Evolutionary conservation across 306 rosid genomes (phyloP), one percentile per base, ranked within the genome.

Genomic region (Dryas octopetala): DNA sequence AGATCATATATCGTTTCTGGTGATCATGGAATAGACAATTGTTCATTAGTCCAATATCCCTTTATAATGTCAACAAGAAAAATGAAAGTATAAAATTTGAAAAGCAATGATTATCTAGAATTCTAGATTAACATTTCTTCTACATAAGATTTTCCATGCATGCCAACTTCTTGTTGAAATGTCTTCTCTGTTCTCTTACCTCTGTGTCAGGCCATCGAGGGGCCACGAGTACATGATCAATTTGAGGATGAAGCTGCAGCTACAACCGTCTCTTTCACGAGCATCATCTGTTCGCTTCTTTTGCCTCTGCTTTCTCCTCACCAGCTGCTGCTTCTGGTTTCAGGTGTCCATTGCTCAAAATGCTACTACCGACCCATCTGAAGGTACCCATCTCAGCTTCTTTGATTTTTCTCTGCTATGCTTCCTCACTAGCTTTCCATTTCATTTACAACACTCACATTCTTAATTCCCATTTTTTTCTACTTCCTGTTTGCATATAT

Each of bases 351-450:
- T 45, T 5, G 82, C 68, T 12, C 73, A 78, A 62, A 68, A 78
- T 62, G 45, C 62, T 50, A 46, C 73, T 3, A 71, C 77, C 5
- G 82, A 71, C 44, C 82, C 77, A 40, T 57, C 70, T 28, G 82
- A 78, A 78, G 82, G 82, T 78, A 58, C 38, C 38, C 38, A 32
- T 32, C 38, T 32, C 38, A 32, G 38, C 38, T 32, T 32, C 38
- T 32, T 32, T 32, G 38, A 32, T 32, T 32, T 32, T 32, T 32
- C 38, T 32, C 38, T 32, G 38, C 38, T 32, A 32, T 32, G 38
- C 38, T 32, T 32, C 38, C 38, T 32, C 38, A 32, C 38, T 2
- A 32, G 38, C 38, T 32, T 32, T 32, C 38, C 38, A 32, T 32
- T 32, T 32, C 38, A 32, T 32, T 32, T 32, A 32, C 38, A 32